Base-by-base conservation (phyloP, 371 early-diverging fungal species). In the Haplosporangium sp. region DNA sequence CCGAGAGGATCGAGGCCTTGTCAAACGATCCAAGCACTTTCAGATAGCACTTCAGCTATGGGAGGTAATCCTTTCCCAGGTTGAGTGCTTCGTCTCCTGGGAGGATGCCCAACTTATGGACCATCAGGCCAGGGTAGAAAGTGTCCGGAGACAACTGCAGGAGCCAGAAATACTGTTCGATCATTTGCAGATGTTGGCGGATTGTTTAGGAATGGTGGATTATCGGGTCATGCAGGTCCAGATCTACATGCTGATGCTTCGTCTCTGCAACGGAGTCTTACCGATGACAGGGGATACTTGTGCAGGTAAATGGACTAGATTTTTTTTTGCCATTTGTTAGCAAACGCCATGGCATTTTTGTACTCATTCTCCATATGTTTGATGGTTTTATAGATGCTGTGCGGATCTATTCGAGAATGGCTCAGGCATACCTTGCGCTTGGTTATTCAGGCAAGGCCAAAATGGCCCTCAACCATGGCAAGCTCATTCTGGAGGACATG, bases 391-490 rank as follows among this genome's bases (percentile, higher is more conserved):
- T 75, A 84, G 90, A 88, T 23, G 85, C 85, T 9, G 72, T 90
- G 1, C 55, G 81, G n/a, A 74, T 87, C 7, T 86, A 81, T 38
- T 64, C 86, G 7, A 74, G 80, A 5, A 88, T 93, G 61, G 89
- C 84, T 0, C 68, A 73, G 7, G 73, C 85, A 1, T 91, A 91
- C 59, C 65, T 85, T 8, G 81, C 84, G 1, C 61, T 92, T 5
- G 93, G 93, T 0, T 93, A 90, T 58, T 86, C 89, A 1, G 92
- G 91, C 11, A 90, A 89, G 66, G 90, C 92, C 2, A 86, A 83
- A 6, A 46, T 83, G 16, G 89, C 90, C 10, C 83, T 90, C 47
- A 73, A 76, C 6, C 81, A 85, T 14, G 88, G 85, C 1, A 72
- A 82, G 40, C 67, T 59, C 4, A 61, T 86, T 13, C 62, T 91